Evolutionary conservation across 495 filamentous ascomycete species (phyloP).

Genomic region (Amniculicola lignicola): DNA sequence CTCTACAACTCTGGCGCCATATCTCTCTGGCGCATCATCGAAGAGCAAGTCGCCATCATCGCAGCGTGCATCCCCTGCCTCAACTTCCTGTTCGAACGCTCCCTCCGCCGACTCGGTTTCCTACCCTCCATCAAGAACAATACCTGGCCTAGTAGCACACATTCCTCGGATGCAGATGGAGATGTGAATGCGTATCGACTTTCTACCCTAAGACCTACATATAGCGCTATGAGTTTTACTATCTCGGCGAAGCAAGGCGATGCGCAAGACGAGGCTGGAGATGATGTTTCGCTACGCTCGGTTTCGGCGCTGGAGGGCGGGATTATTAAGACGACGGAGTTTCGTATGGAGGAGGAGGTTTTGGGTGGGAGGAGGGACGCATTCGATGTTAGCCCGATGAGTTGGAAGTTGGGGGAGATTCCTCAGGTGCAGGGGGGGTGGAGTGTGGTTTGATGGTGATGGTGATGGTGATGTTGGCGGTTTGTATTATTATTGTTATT

Average conservation of each 20-base stretch:
- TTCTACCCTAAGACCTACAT: background rate
- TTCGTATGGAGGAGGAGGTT: constrained; percentile 10
- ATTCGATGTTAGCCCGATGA: background rate
- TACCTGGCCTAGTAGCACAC: background rate
- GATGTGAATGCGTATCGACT: background rate
- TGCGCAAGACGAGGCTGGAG: constrained; percentile 15
- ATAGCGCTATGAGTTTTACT: too few species aligned
- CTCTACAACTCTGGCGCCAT: constrained; percentile 35
- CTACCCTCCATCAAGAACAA: background rate
- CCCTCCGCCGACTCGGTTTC: constrained; percentile 20
- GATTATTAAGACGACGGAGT: constrained; percentile 25
- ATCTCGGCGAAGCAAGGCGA: background rate
- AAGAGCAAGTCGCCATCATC: constrained; percentile 38
- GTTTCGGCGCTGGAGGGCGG: background rate
- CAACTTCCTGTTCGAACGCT: constrained; percentile 35
- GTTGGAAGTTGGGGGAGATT: background rate
- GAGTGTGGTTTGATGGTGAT: background rate
- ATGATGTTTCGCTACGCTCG: background rate
- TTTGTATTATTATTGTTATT: background rate
- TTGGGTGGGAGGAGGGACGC: background rate
- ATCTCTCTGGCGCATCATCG: constrained; percentile 35
- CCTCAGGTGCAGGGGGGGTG: background rate
- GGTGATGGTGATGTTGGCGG: background rate
- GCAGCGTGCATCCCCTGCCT: constrained; percentile 37
- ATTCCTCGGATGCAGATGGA: background rate